These are phyloP conservation scores for Arachnomyces sp. DNA, from an alignment of 2,329 filamentous ascomycete species.

Conservation along the genomic window DNA sequence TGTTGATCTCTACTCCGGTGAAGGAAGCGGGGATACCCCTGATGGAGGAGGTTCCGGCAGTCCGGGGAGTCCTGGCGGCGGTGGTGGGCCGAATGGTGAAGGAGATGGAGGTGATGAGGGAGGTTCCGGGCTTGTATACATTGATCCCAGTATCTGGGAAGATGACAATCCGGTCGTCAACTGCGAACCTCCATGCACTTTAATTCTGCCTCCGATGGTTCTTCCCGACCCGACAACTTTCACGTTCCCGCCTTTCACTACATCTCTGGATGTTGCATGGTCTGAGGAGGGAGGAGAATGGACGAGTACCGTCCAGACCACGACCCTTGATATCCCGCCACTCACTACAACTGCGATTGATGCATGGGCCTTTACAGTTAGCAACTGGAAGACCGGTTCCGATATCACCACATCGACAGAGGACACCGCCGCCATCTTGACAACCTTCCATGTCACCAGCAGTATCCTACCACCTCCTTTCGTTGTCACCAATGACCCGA, in stretches of 20 bases:
- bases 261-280: conserved; percentile 13
- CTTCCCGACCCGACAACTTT: conserved; percentile 10
- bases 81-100: neutral
- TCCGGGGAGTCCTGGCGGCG: too few relatives aligned
- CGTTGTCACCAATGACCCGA: conserved; percentile 7
- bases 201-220: conserved; percentile 12
- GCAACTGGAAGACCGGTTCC: conserved; percentile 3
- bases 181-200: conserved; percentile 14
- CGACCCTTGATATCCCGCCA: conserved; percentile 9
- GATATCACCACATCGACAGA: conserved; percentile 1
- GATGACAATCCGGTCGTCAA: conserved; percentile 8
- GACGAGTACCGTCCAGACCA: conserved; percentile 9
- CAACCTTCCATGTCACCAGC: conserved; percentile 4
- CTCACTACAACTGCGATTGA: conserved; percentile 9
- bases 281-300: conserved; percentile 9
- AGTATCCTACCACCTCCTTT: conserved; percentile 10
- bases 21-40: conserved; percentile 3
- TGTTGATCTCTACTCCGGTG: conserved; percentile 9
- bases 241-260: conserved; percentile 11
- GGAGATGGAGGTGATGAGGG: conserved; percentile 8
- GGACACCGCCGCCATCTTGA: conserved; percentile 7
- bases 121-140: conserved; percentile 12
- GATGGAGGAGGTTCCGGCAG: too few relatives aligned
- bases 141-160: conserved; percentile 12
- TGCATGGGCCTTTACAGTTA: conserved; percentile 1